These are phyloP conservation scores for Fusarium newnesense DNA, from an alignment of 2,329 filamentous ascomycete species.

Conservation along the genomic window DNA sequence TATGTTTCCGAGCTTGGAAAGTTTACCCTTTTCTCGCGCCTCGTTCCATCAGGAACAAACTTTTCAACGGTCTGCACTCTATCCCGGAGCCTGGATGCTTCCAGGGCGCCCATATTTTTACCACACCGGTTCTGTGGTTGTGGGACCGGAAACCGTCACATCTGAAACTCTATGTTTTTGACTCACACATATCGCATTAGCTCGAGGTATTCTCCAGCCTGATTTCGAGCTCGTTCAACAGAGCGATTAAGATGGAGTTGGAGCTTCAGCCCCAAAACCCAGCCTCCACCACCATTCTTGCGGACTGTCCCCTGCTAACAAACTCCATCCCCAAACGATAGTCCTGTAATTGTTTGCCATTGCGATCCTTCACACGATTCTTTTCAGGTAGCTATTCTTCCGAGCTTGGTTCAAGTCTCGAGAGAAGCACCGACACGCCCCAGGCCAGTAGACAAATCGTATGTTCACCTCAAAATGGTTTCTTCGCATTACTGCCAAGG, in stretches of 20 bases:
- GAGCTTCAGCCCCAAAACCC: slow-evolving; percentile 23
- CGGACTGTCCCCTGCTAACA: background rate
- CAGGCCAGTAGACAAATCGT: slow-evolving; percentile 33
- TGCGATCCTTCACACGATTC: slow-evolving; percentile 6
- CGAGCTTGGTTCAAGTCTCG: slow-evolving; percentile 18
- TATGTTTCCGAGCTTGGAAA: slow-evolving; percentile 26
- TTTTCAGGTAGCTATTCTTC: slow-evolving; percentile 16
- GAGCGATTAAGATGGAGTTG: background rate
- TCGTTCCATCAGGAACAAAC: slow-evolving; percentile 23
- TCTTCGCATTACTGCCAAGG: slow-evolving; percentile 14
- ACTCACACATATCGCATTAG: slow-evolving; percentile 36
- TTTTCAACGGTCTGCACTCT: slow-evolving; percentile 27
- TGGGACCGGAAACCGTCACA: slow-evolving; percentile 39
- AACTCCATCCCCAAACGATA: background rate
- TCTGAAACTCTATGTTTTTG: slow-evolving; percentile 28
- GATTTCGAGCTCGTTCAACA: slow-evolving; percentile 1
- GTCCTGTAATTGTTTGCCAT: slow-evolving; percentile 1
- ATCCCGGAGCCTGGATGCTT: slow-evolving; percentile 15
- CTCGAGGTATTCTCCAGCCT: slow-evolving; percentile 15
- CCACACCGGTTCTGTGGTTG: slow-evolving; percentile 26
- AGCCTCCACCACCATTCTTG: slow-evolving; percentile 23
- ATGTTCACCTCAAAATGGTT: slow-evolving; percentile 31
- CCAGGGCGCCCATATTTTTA: slow-evolving; percentile 18
- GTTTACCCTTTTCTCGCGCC: slow-evolving; percentile 31
- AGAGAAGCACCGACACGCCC: slow-evolving; percentile 11